These are phyloP conservation scores for Eucalyptus curtisii DNA, from an alignment of 345 rosid genomes.

Conservation along the genomic window DNA sequence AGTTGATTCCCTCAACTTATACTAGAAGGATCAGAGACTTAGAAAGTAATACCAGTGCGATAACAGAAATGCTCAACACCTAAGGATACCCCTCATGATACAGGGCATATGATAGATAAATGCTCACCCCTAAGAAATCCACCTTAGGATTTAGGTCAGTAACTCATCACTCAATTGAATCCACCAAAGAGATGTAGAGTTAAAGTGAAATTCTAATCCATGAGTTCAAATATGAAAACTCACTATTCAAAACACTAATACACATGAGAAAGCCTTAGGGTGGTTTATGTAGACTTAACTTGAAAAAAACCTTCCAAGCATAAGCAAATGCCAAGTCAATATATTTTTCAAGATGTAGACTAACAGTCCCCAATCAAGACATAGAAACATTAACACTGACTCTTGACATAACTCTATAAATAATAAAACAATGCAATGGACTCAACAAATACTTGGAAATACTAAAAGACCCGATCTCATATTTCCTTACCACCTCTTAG, in stretches of 20 bases:
- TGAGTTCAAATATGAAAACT: background rate
- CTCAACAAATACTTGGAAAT: background rate
- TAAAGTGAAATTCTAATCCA: background rate
- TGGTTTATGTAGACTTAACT: background rate
- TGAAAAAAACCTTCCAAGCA: background rate
- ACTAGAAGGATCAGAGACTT: background rate
- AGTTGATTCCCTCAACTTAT: background rate
- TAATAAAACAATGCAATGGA: background rate
- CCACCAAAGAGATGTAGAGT: background rate
- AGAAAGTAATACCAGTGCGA: background rate
- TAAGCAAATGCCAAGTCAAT: background rate
- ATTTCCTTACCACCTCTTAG: background rate
- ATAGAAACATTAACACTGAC: background rate
- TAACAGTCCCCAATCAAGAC: background rate
- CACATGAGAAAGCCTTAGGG: background rate
- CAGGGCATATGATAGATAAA: background rate
- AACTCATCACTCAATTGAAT: background rate
- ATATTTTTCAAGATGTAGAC: background rate
- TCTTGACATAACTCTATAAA: background rate
- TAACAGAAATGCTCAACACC: background rate
- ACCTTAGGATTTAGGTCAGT: background rate
- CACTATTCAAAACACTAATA: background rate
- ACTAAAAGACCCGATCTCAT: background rate
- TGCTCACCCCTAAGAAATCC: background rate
- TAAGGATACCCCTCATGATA: background rate